Percentiles rank a stretch among this genome's conserved stretches.
phyloP scores from a whole-genome alignment of 2,329 filamentous ascomycete species.

The Nectriaceae sp. region DNA sequence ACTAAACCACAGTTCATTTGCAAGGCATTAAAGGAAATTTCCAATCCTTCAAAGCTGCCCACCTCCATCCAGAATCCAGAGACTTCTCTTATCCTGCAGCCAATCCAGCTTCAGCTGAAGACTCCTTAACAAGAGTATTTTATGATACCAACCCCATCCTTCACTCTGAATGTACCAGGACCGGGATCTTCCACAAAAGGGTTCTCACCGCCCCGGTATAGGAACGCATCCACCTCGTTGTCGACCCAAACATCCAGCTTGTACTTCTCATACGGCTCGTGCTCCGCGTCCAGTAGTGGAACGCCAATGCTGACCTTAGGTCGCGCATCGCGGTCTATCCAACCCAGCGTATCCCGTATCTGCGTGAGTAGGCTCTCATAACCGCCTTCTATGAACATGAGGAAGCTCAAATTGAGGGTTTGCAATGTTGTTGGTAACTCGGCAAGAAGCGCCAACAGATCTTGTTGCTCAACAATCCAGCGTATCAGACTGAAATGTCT shows the following conservation, averaged over 20 bases:
- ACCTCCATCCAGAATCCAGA: too few relatives aligned
- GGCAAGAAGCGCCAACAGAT: constrained; percentile 30
- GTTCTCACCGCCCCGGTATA: not conserved
- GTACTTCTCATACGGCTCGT: not conserved
- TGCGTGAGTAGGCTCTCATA: constrained; percentile 9
- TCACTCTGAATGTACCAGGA: not conserved
- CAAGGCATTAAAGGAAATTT: too few relatives aligned
- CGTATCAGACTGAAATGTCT: constrained; percentile 33
- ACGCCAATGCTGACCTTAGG: constrained; percentile 3
- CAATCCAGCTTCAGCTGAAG: too few relatives aligned
- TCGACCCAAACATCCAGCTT: not conserved
- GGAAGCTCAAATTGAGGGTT: constrained; percentile 36
- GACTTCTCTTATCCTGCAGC: too few relatives aligned
- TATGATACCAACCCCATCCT: too few relatives aligned
- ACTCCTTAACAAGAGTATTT: too few relatives aligned
- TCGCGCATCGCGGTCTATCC: constrained; percentile 4
- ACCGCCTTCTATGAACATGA: constrained; percentile 23
- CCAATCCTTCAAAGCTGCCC: too few relatives aligned
- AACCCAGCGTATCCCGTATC: constrained; percentile 3
- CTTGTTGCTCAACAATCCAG: constrained; percentile 25
- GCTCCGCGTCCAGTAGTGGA: not conserved
- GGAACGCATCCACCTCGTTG: not conserved
- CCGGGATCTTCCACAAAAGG: not conserved
- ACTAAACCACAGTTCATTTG: too few relatives aligned
- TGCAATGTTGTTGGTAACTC: constrained; percentile 28